Percentiles rank a stretch among this genome's conserved stretches.
These are phyloP conservation scores for Monosporascus cannonballus DNA, from an alignment of 2,329 filamentous ascomycete genomes.

Conservation along the genomic window DNA sequence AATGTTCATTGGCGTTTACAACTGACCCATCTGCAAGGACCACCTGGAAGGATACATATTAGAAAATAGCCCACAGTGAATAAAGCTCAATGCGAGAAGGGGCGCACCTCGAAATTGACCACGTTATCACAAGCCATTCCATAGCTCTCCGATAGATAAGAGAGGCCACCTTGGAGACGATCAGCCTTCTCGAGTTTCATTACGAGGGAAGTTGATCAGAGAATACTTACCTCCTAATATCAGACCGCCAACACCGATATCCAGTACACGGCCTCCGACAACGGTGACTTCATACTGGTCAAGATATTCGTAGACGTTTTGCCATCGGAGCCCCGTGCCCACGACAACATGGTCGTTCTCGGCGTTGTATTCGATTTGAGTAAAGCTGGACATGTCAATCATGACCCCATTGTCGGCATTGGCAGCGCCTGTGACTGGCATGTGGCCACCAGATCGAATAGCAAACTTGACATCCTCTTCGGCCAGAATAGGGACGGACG, in stretches of 20 bases:
- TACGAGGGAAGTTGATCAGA: background rate
- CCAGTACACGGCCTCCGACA: constrained; percentile 7
- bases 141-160: constrained; percentile 7
- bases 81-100: background rate
- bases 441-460: constrained; percentile 9
- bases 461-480: constrained; percentile 6
- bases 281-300: constrained; percentile 4
- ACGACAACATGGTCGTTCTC: background rate
- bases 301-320: constrained; percentile 7
- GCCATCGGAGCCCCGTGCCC: constrained; percentile 7
- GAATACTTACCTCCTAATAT: constrained; percentile 5
- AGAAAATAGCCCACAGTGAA: constrained; percentile 3
- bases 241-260: constrained; percentile 9
- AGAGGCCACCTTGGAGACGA: constrained; percentile 8
- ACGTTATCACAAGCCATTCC: constrained; percentile 11
- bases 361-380: constrained; percentile 1
- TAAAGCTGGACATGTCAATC: constrained; percentile 9
- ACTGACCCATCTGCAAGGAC: constrained; percentile 18
- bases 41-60: background rate
- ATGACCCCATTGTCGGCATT: constrained; percentile 8
- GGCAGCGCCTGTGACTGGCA: background rate
- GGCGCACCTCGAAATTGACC: constrained; percentile 6
- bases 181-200: background rate
- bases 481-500: constrained; percentile 1
- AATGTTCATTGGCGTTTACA: constrained; percentile 6